phyloP scores from a whole-genome alignment of 2,329 filamentous ascomycete species.

The Epichloe typhina region DNA sequence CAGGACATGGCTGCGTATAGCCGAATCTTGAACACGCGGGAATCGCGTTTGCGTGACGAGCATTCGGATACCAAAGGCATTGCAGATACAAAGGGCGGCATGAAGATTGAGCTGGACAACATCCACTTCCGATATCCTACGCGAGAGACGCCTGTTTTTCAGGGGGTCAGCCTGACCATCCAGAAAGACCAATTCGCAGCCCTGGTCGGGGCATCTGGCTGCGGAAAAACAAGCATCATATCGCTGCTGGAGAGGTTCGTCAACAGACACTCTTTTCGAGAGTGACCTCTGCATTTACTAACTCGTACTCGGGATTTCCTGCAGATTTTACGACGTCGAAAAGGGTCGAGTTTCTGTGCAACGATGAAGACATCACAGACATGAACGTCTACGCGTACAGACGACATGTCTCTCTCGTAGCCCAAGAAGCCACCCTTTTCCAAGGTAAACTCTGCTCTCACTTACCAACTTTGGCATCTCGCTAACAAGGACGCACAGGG shows the following conservation, averaged over 20 bases:
- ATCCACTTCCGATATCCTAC: slow-evolving; percentile 49
- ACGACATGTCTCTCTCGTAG: too few species aligned
- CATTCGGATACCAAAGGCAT: slow-evolving; percentile 22
- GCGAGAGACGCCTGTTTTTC: slow-evolving; percentile 43
- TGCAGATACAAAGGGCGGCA: slow-evolving; percentile 32
- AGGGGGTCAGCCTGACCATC: slow-evolving; percentile 48
- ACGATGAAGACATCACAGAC: too few species aligned
- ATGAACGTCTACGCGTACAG: too few species aligned
- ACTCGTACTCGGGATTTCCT: too few species aligned
- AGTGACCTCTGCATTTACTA: too few species aligned
- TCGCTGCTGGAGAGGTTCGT: too few species aligned
- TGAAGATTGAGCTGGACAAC: slow-evolving; percentile 43
- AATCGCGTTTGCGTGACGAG: slow-evolving; percentile 25
- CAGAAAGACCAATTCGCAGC: slow-evolving; percentile 58
- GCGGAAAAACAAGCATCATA: slow-evolving; percentile 26
- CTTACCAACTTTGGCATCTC: not conserved
- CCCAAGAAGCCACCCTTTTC: too few species aligned
- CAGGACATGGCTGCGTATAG: slow-evolving; percentile 47
- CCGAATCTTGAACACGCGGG: slow-evolving; percentile 40
- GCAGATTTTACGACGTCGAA: too few species aligned
- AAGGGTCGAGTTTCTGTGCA: too few species aligned
- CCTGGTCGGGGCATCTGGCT: slow-evolving; percentile 53
- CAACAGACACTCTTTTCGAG: too few species aligned
- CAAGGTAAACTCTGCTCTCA: too few species aligned
- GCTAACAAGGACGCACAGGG: slow-evolving; percentile 16